These are phyloP conservation scores for Talaromyces atroroseus DNA, from an alignment of 2,329 filamentous ascomycete species.

Conservation along the genomic window DNA sequence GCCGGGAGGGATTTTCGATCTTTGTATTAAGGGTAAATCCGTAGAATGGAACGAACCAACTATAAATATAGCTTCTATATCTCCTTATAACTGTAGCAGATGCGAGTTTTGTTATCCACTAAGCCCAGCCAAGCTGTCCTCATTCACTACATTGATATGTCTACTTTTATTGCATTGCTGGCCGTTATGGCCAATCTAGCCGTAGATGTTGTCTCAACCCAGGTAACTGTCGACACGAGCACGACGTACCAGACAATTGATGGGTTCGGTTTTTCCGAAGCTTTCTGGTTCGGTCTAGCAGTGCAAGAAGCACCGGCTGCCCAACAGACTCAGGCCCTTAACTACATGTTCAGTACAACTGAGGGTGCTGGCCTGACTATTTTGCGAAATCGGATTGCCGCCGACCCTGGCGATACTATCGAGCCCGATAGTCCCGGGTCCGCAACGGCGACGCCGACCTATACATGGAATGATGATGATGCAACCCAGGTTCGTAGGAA, in stretches of 20 bases:
- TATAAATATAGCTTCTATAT: not conserved
- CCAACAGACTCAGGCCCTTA: constrained; percentile 4
- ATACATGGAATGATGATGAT: constrained; percentile 12
- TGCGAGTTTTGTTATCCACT: not conserved
- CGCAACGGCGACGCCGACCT: not conserved
- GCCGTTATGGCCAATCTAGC: not conserved
- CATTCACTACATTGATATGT: not conserved
- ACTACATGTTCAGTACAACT: constrained; percentile 2
- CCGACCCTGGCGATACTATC: constrained; percentile 8
- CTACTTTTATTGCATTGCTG: not conserved
- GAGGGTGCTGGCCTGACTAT: constrained; percentile 10
- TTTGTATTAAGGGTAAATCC: not conserved
- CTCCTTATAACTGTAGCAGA: not conserved
- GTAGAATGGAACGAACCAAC: not conserved
- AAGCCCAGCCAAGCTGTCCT: not conserved
- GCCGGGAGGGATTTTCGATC: not conserved
- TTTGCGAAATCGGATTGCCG: constrained; percentile 11
- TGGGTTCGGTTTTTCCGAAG: constrained; percentile 7
- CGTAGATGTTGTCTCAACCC: not conserved
- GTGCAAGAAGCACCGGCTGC: not conserved
- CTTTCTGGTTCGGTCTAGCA: not conserved
- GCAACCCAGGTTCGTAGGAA: constrained; percentile 6
- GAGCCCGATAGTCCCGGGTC: constrained; percentile 8
- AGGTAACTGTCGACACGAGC: not conserved
- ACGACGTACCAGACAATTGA: not conserved